Evolutionary conservation across 768 basidiomycete species (phyloP).

Genomic region (Leucosporidium yakuticum): DNA sequence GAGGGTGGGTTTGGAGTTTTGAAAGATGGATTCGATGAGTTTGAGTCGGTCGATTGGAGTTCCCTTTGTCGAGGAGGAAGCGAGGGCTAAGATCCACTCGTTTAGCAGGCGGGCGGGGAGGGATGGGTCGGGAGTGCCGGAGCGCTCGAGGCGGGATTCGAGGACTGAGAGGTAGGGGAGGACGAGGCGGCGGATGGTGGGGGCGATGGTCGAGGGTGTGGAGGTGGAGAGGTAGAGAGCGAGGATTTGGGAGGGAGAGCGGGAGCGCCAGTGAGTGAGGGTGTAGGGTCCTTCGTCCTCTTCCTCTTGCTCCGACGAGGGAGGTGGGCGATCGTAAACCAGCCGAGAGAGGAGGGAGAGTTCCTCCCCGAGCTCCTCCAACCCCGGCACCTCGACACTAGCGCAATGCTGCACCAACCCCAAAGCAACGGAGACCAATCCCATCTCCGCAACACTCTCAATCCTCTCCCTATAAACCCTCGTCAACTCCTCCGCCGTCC

Average conservation of each 20-base stretch:
- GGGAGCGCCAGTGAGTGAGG: conserved; percentile 62
- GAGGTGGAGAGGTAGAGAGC: conserved; percentile 70
- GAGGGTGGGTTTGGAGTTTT: conserved; percentile 84
- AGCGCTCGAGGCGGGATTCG: conserved; percentile 77
- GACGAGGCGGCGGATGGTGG: conserved; percentile 68
- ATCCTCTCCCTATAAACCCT: conserved; percentile 48
- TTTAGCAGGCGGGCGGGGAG: conserved; percentile 42
- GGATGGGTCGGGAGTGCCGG: conserved; percentile 57
- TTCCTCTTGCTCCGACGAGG: conserved; percentile 34
- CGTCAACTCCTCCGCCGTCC: no score
- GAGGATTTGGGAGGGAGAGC: conserved; percentile 62
- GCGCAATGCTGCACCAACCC: conserved; percentile 78
- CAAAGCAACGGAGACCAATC: conserved; percentile 72
- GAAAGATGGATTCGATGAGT: conserved; percentile 69
- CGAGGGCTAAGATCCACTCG: conserved; percentile 32
- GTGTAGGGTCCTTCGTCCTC: conserved; percentile 61
- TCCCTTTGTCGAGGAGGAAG: conserved; percentile 37
- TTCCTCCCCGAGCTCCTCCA: conserved; percentile 87
- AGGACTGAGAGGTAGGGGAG: conserved; percentile 90
- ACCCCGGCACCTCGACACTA: conserved; percentile 64
- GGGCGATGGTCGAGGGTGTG: conserved; percentile 57
- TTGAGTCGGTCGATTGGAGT: conserved; percentile 55
- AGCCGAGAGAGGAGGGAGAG: conserved; percentile 77
- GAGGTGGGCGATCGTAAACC: conserved; percentile 61
- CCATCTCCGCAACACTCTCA: conserved; percentile 56